Conservation (phyloP, 257 asterid species). For the Scutellaria baicalensis region DNA sequence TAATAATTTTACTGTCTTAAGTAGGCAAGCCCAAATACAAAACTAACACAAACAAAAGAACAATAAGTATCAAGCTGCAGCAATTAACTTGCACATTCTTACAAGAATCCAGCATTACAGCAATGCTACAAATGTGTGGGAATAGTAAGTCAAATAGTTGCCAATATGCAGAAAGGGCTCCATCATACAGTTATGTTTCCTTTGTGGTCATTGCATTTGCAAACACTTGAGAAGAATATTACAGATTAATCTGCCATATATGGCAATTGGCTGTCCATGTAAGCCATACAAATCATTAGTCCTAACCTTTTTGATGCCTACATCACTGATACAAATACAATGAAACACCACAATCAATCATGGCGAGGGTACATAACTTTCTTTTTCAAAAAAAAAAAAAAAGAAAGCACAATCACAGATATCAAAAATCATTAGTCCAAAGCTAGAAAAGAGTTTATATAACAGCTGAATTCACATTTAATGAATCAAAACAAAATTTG, state of each 20-base stretch:
- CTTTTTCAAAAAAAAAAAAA: no score
- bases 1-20: no score
- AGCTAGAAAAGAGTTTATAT: not conserved
- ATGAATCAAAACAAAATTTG: not conserved
- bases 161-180: not conserved
- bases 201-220: not conserved
- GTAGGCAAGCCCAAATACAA: not conserved
- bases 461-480: not conserved
- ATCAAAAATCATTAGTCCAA: no score
- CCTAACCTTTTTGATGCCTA: not conserved
- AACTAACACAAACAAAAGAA: not conserved
- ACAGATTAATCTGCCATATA: not conserved
- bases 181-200: not conserved
- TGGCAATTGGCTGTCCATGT: not conserved
- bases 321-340: no score
- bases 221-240: not conserved
- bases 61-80: not conserved
- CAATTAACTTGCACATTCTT: not conserved
- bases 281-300: not conserved
- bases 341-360: no score
- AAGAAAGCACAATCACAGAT: no score
- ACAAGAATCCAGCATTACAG: not conserved
- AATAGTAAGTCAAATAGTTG: not conserved
- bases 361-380: not conserved
- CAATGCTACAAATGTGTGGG: not conserved